Evolutionary conservation across 208 protist genomes (phyloP).

Genomic region (Leptomonas seymouri): DNA sequence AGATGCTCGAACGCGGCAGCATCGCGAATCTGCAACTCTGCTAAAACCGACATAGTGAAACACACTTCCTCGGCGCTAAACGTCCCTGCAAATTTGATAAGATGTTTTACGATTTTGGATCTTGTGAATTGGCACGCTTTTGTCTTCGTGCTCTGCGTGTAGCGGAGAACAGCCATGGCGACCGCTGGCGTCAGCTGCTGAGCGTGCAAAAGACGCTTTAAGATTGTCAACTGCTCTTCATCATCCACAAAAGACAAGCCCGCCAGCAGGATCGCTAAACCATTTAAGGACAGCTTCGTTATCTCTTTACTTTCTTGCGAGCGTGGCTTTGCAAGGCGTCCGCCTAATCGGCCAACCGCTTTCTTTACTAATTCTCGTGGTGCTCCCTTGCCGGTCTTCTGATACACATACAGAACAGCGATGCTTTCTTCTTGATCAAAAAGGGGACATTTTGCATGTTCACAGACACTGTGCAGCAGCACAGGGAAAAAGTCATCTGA

Average conservation of each 20-base stretch:
- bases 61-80: constrained; percentile 17
- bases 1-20: constrained; percentile 24
- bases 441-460: neutral
- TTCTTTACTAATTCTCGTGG: constrained; percentile 16
- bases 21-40: constrained; percentile 27
- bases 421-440: constrained; percentile 20
- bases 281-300: neutral
- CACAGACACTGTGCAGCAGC: constrained; percentile 1
- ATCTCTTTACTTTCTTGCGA: neutral
- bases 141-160: neutral
- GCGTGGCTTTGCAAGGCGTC: constrained; percentile 19
- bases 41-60: constrained; percentile 17
- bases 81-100: constrained; percentile 2
- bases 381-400: constrained; percentile 12
- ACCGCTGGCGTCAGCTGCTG: constrained; percentile 7
- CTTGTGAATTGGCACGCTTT: constrained; percentile 5
- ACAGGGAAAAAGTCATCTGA: neutral
- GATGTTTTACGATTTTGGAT: neutral
- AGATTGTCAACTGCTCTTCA: neutral
- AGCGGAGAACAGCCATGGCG: constrained; percentile 15
- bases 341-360: constrained; percentile 3
- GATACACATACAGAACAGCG: constrained; percentile 14
- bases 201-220: constrained; percentile 14
- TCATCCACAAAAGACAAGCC: constrained; percentile 24
- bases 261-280: constrained; percentile 15